A percentile compares a stretch with the other conserved stretches of the same genome.
These are phyloP conservation scores for Podaxis sp. DNA, from an alignment of 768 basidiomycete species.

Conservation along the genomic window DNA sequence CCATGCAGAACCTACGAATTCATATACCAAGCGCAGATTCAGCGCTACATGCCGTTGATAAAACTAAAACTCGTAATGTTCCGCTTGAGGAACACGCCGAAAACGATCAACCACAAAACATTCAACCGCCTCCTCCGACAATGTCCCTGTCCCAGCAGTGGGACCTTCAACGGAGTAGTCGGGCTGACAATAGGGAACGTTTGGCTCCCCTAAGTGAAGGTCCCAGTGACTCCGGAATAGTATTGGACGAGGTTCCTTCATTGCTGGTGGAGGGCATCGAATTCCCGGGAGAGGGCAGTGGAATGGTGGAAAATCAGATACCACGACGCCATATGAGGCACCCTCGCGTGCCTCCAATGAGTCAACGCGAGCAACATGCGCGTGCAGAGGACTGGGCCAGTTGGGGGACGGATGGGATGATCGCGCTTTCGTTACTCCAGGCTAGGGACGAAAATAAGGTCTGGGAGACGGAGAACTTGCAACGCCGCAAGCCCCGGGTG, in stretches of 20 bases:
- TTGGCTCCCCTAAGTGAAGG: no score
- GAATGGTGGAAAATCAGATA: neutral
- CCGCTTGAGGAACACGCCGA: neutral
- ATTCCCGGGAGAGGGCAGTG: neutral
- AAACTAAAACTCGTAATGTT: neutral
- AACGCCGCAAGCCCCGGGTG: neutral
- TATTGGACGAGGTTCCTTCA: slow-evolving; percentile 15
- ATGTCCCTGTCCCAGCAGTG: slow-evolving; percentile 13
- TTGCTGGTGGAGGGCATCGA: neutral
- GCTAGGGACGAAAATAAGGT: neutral
- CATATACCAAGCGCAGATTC: neutral
- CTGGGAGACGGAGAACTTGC: neutral
- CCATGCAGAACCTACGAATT: neutral
- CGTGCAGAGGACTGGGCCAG: neutral
- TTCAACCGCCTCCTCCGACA: slow-evolving; percentile 18
- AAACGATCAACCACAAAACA: slow-evolving; percentile 11
- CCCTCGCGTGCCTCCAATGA: neutral
- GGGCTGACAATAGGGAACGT: neutral
- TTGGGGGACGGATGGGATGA: neutral
- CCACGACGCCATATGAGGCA: no score
- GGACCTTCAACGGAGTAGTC: neutral
- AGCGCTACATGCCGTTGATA: neutral
- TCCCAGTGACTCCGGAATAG: slow-evolving; percentile 20
- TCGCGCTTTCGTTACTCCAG: neutral
- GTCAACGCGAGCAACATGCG: neutral